These are phyloP conservation scores for Colletotrichum scovillei DNA, from an alignment of 2,329 filamentous ascomycete species.

Conservation along the genomic window DNA sequence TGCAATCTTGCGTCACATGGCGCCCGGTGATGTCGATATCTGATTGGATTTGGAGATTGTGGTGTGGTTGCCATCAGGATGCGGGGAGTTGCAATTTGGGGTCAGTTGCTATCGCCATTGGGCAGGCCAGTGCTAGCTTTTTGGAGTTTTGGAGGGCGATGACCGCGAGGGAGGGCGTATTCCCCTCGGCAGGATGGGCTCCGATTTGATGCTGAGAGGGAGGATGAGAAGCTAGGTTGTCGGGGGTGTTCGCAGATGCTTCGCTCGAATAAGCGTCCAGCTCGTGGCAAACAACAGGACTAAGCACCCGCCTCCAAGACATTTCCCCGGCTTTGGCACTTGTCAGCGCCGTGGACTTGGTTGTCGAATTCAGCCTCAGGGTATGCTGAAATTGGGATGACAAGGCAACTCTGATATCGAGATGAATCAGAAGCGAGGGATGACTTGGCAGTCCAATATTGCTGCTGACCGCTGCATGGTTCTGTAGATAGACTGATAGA, in stretches of 20 bases:
- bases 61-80: slow-evolving; percentile 29
- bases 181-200: background rate
- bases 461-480: too few relatives aligned
- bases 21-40: slow-evolving; percentile 16
- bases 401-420: background rate
- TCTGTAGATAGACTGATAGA: background rate
- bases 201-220: slow-evolving; percentile 8
- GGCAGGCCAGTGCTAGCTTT: slow-evolving; percentile 2
- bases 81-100: slow-evolving; percentile 31
- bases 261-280: background rate
- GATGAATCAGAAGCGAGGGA: background rate
- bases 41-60: slow-evolving; percentile 22
- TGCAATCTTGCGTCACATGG: slow-evolving; percentile 36
- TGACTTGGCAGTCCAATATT: background rate
- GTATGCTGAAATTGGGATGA: background rate
- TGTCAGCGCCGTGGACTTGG: background rate
- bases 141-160: background rate
- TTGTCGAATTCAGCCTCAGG: background rate
- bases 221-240: background rate
- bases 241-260: background rate
- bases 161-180: background rate
- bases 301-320: background rate
- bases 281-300: background rate
- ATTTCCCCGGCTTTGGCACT: background rate
- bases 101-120: slow-evolving; percentile 12